Base-by-base conservation (phyloP, 495 filamentous ascomycete genomes). In the Aspergillus avenaceus region DNA sequence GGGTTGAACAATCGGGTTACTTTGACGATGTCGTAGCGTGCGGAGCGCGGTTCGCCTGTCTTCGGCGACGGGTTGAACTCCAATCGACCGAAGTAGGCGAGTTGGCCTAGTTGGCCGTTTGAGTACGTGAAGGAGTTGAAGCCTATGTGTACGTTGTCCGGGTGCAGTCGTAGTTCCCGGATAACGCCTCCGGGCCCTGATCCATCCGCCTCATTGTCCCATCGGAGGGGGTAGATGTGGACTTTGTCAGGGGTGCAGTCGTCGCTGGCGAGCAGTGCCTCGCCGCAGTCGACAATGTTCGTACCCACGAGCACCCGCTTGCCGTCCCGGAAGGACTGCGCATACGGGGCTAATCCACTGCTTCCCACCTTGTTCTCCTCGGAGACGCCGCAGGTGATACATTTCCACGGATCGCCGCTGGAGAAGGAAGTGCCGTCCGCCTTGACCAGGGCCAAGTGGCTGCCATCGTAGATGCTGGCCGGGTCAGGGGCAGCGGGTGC, bases 11-110 rank as follows among this genome's bases (percentile, higher is more conserved):
- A 14, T 34, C 16, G 12, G 22, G 49, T 61, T 5, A 57, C 55
- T 14, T 59, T 46, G 8, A 64, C 58, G 1, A 64, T 21, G 23
- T 64, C 61, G 31, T 64, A 64, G 32, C 58, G 55, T 5, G 58
- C 45, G 5, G 40, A 43, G 19, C 23, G 54, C 0, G 46, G 45
- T 0, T 42, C 48, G 12, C 60, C 56, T 1, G 29, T 52, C 0
- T 18, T 36, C 2, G 61, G 58, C 1, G 34, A 42, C 6, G 47
- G 32, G 13, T 64, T 64, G 43, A 64, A 64, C 16, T 56, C 25
- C 36, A 64, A 44, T 11, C 58, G 44, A 8, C 53, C 52, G 23
- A 57, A 64, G 24, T 57, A 64, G 1, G 49, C 34, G n/a, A 53
- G 42, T 25, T 62, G 18, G 16, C 34, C 49, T 5, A 56, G 24